Evolutionary conservation across 2,329 filamentous ascomycete species (phyloP), one percentile per base, ranked within the genome.

Genomic region (Xylaria sp.): DNA sequence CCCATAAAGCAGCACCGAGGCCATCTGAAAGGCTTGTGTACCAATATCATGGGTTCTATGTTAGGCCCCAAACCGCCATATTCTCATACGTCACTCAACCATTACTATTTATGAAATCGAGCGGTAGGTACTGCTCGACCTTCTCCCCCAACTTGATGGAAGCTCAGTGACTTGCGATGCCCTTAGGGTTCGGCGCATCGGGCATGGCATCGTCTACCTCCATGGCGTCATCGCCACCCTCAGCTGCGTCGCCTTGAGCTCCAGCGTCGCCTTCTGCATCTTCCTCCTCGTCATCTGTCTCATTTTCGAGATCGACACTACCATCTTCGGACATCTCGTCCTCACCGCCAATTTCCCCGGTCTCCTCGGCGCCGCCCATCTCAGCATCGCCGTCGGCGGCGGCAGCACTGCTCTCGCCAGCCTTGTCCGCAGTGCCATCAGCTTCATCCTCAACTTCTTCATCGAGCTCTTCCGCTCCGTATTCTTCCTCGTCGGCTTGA

Each of bases 401-500:
- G 13, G 78, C 76, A 62, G 83, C 84, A 51, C 84, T 82, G 67
- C 86, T 78, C 63, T 81, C 82, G 18, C 80, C 81, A 43, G 78
- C 83, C 48, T 73, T 78, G 33, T 82, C 83, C 5, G 81, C 84
- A 36, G 84, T 82, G 61, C 84, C 87, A 65, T 88, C 86, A 9
- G 85, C 89, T 62, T 80, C 82, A 41, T 84, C 86, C 46, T 86
- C 88, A 8, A 80, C 88, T 23, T 88, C 89, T 63, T 90, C 90
- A 56, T 94, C 93, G 18, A 89, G 90, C 81, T 98, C 94, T 62
- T 98, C 96, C 23, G 92, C 94, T 71, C 95, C 96, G 78, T 99
- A 99, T 13, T 82, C 88, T n/a, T 88, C 89, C 62, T 90, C 90
- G 57, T 94, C 93, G 80, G 97, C 95, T 65, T 98, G 96, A 25